phyloP scores from a whole-genome alignment of 2,329 filamentous ascomycete species.

The Lachnellula subtilissima region DNA sequence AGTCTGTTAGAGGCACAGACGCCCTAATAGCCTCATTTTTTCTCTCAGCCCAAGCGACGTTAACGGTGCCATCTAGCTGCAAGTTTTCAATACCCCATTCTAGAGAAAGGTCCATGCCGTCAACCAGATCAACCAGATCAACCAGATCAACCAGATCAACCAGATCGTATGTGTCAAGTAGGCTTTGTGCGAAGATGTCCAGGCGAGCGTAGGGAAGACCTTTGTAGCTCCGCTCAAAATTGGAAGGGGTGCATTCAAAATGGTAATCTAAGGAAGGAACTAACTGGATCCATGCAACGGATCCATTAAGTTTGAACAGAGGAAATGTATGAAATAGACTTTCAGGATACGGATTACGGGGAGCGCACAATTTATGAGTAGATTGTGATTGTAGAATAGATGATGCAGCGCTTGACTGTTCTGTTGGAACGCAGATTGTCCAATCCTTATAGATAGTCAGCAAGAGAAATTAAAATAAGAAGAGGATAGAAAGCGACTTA shows the following conservation, averaged over 20 bases:
- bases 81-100: constrained; percentile 22
- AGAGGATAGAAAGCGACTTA: neutral
- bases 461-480: too few relatives aligned
- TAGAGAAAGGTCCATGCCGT: constrained; percentile 20
- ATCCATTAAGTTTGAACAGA: constrained; percentile 15
- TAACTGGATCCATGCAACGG: neutral
- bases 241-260: constrained; percentile 9
- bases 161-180: constrained; percentile 18
- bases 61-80: neutral
- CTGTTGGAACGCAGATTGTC: constrained; percentile 1
- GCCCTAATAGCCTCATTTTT: neutral
- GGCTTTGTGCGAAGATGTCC: constrained; percentile 19
- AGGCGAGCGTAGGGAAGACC: constrained; percentile 21
- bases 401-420: neutral
- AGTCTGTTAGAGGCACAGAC: neutral
- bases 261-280: constrained; percentile 14
- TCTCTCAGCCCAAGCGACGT: neutral
- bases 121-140: constrained; percentile 21
- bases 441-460: neutral
- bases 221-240: constrained; percentile 16
- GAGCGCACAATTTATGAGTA: neutral
- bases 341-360: neutral
- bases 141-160: constrained; percentile 10
- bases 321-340: constrained; percentile 22
- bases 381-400: neutral